Evolutionary conservation across 1,284 basidiomycete species (phyloP), one percentile per base, ranked within the genome.

Genomic region (Bjerkandera adusta): DNA sequence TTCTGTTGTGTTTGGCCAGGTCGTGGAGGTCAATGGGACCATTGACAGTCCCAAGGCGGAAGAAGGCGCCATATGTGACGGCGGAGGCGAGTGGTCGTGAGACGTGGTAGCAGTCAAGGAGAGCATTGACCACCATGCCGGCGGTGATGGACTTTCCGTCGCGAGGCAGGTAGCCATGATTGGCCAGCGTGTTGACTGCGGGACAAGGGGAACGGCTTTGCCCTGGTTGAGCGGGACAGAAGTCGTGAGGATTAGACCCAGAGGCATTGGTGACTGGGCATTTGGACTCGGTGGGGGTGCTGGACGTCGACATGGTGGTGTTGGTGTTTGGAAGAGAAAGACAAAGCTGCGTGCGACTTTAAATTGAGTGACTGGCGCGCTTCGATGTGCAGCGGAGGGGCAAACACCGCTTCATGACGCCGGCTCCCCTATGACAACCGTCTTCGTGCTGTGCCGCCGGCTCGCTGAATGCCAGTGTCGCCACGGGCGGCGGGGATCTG

Each of bases 151-250:
- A 45, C 39, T 57, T 32, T 12, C 41, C 36, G 18, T 47, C 37
- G 27, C 47, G 63, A 21, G 64, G 56, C 34, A 74, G 45, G 16
- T 63, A 76, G 16, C 72, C 67, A 25, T 73, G 70, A 47, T 76
- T 75, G 1, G 71, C 73, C 1, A 76, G 57, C 3, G 72, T 58
- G 49, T 77, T 77, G n/a, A 75, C 54, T 0, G 71, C 80, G 4
- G 79, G 75, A 46, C 73, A 75, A 1, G 73, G 75, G 1, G 71
- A 67, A 20, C 82, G 57, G 18, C 42, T 47, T 18, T 62, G 56
- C 18, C 47, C 52, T 12, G 41, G n/a, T 7, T 52, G 48, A 20
- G 48, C 36, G 2, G 53, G 48, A n/a, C 42, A 52, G 46, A 43
- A 62, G 5, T 41, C 49, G 33, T 62, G 59, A 4, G 36, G 32